Evolutionary conservation across 2,329 filamentous ascomycete species (phyloP).

Genomic region (Chaetomium olivaceum): DNA sequence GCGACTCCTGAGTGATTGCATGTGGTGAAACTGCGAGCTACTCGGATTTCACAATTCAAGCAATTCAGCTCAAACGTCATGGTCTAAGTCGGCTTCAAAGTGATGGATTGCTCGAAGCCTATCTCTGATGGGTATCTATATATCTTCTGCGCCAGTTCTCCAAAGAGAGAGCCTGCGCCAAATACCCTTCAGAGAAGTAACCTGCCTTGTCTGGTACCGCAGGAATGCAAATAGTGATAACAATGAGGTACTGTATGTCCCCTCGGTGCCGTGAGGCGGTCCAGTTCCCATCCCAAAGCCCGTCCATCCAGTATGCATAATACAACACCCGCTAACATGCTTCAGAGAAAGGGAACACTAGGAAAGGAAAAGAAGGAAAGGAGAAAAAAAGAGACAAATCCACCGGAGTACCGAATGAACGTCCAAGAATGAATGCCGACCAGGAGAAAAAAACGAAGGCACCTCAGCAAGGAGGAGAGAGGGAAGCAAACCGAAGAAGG

Average conservation of each 20-base stretch:
- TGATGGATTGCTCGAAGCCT: neutral
- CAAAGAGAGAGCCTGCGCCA: neutral
- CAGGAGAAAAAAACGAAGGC: neutral
- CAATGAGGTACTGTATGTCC: neutral
- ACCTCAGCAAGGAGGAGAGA: neutral
- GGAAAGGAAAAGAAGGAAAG: neutral
- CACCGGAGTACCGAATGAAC: neutral
- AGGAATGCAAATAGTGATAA: neutral
- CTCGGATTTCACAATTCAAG: neutral
- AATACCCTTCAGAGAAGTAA: neutral
- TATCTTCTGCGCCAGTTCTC: neutral
- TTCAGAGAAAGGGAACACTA: neutral
- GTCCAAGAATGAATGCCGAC: neutral
- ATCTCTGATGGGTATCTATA: neutral
- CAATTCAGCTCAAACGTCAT: neutral
- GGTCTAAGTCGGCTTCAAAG: neutral
- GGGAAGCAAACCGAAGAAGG: neutral
- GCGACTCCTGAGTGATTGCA: neutral
- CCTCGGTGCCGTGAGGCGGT: conserved; percentile 3
- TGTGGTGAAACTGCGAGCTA: neutral
- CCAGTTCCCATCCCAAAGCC: neutral
- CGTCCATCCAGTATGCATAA: conserved; percentile 3
- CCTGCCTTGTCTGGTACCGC: neutral
- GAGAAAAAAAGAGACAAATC: neutral
- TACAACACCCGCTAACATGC: conserved; percentile 11